Evolutionary conservation across 2,329 filamentous ascomycete genomes (phyloP).

Genomic region (Claviceps purpurea): DNA sequence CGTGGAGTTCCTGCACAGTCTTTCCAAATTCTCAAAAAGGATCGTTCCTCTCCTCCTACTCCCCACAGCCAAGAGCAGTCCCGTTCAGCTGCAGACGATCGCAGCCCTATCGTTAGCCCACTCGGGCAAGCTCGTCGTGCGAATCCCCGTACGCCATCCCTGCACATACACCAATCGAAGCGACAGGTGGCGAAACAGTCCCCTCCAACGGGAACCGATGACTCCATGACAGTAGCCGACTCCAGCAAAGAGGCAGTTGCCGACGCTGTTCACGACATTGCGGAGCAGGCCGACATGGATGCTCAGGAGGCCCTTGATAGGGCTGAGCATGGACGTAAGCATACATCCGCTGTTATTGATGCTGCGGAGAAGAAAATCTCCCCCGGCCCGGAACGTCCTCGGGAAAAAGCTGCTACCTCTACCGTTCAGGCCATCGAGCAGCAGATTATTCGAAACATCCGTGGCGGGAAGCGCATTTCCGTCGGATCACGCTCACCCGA

Average conservation of each 20-base stretch:
- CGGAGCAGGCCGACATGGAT: conserved; percentile 34
- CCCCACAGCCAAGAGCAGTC: conserved; percentile 26
- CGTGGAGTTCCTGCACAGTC: conserved; percentile 19
- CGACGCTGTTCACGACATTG: conserved; percentile 54
- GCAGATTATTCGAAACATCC: conserved; percentile 20
- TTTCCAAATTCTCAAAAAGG: conserved; percentile 40
- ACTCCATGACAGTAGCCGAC: conserved; percentile 30
- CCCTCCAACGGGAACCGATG: conserved; percentile 19
- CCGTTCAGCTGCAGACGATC: conserved; percentile 25
- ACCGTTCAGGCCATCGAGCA: conserved; percentile 8
- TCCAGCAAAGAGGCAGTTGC: conserved; percentile 55
- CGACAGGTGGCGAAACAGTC: conserved; percentile 12
- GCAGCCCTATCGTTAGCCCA: conserved; percentile 31
- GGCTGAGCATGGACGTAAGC: conserved; percentile 29
- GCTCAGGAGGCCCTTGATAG: conserved; percentile 53
- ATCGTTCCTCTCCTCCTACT: conserved; percentile 24
- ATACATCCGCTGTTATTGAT: conserved; percentile 27
- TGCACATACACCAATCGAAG: conserved; percentile 15
- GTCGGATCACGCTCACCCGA: conserved; percentile 29
- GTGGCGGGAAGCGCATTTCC: conserved; percentile 39
- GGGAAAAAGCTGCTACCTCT: neutral
- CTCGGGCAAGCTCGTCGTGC: conserved; percentile 26
- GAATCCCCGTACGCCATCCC: conserved; percentile 22
- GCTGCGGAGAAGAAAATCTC: conserved; percentile 16
- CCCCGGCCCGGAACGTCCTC: conserved; percentile 14